These are phyloP conservation scores for Fusarium denticulatum DNA, from an alignment of 2,329 filamentous ascomycete genomes.

Conservation along the genomic window DNA sequence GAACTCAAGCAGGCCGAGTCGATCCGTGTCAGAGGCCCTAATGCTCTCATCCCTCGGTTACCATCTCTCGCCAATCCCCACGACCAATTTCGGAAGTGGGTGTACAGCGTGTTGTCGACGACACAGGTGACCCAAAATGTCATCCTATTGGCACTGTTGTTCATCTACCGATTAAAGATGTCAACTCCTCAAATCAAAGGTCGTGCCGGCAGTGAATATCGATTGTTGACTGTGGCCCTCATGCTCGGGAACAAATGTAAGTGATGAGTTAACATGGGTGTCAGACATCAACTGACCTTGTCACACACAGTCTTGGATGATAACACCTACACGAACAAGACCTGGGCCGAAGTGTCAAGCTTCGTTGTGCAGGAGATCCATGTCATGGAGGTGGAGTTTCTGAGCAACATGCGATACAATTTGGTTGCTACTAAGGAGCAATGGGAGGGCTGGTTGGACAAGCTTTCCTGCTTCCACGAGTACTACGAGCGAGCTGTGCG, in stretches of 20 bases:
- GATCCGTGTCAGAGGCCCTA: conserved; percentile 55
- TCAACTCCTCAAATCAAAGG: conserved; percentile 90
- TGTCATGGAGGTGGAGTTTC: conserved; percentile 99
- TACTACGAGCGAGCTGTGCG: conserved; percentile 79
- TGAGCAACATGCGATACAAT: conserved; percentile 98
- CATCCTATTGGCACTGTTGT: conserved; percentile 86
- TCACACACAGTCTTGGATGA: conserved; percentile 86
- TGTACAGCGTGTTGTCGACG: conserved; percentile 87
- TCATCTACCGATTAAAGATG: conserved; percentile 92
- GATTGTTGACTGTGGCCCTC: conserved; percentile 89
- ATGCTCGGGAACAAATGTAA: conserved; percentile 98
- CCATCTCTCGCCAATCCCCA: conserved; percentile 79
- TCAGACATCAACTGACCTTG: conserved; percentile 32
- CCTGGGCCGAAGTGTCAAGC: conserved; percentile 96
- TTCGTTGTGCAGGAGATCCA: conserved; percentile 96
- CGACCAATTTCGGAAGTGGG: conserved; percentile 90
- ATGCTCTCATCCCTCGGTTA: conserved; percentile 61
- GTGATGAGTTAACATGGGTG: conserved; percentile 44
- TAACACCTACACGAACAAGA: conserved; percentile 99
- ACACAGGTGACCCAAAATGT: conserved; percentile 98
- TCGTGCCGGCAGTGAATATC: conserved; percentile 91
- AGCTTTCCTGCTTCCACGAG: conserved; percentile 82
- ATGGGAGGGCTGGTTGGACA: conserved; percentile 88
- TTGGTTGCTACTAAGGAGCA: conserved; percentile 85
- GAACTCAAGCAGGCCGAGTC: conserved; percentile 80